phyloP scores from a whole-genome alignment of 2,329 filamentous ascomycete species.

The Botrytis squamosa region DNA sequence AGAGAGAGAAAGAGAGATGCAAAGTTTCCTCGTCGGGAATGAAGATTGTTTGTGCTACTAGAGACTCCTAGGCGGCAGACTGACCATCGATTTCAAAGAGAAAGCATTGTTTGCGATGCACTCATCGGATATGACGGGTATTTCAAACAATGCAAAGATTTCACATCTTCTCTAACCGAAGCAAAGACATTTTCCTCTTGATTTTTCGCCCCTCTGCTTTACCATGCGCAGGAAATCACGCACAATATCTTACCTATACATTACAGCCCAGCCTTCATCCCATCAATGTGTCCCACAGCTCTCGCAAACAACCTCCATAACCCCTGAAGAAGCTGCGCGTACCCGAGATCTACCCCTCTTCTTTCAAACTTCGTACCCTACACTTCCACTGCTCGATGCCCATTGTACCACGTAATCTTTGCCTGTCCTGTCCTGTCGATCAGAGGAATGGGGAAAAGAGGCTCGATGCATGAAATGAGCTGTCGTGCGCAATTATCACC shows the following conservation, averaged over 20 bases:
- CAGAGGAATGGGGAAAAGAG: constrained; percentile 6
- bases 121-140: constrained; percentile 15
- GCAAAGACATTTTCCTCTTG: not conserved
- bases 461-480: constrained; percentile 3
- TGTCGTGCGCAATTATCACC: not conserved
- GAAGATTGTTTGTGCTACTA: constrained; percentile 2
- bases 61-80: not conserved
- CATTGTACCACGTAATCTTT: not conserved
- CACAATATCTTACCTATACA: not conserved
- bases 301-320: constrained; percentile 13
- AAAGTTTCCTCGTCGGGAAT: constrained; percentile 1
- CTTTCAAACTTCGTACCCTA: not conserved
- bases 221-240: not conserved
- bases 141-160: not conserved
- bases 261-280: not conserved
- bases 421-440: constrained; percentile 2
- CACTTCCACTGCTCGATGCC: not conserved
- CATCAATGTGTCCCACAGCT: constrained; percentile 6
- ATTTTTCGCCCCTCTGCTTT: not conserved
- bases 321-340: constrained; percentile 4
- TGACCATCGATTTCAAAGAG: not conserved
- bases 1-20: not conserved
- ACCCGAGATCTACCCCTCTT: constrained; percentile 17
- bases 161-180: not conserved
- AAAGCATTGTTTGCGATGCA: constrained; percentile 9